A percentile compares a stretch with the other conserved stretches of the same genome.
These are phyloP conservation scores for Rhododendron vialii DNA, from an alignment of 148 eudicot genomes.

Conservation along the genomic window DNA sequence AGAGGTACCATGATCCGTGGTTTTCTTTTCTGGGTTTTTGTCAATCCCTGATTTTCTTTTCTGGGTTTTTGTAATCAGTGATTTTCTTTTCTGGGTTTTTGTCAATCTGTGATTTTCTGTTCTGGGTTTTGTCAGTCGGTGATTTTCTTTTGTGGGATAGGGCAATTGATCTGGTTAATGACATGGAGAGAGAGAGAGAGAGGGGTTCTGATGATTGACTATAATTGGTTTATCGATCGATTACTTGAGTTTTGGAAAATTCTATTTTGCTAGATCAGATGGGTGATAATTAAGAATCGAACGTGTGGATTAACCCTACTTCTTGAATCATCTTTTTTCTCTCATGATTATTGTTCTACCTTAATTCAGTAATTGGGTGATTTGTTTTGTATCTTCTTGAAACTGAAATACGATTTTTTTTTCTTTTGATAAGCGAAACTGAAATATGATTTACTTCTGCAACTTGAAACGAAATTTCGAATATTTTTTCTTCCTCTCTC, in stretches of 20 bases:
- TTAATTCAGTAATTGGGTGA: too few relatives aligned
- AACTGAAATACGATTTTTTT: too few relatives aligned
- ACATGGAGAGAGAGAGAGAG: background rate
- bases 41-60: background rate
- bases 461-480: background rate
- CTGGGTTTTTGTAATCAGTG: background rate
- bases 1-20: constrained; percentile 8
- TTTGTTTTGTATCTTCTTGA: too few relatives aligned
- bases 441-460: background rate
- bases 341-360: too few relatives aligned
- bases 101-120: background rate
- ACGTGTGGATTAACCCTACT: background rate
- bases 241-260: background rate
- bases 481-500: background rate
- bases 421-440: background rate
- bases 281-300: background rate
- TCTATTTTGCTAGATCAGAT: too few relatives aligned
- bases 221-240: too few relatives aligned
- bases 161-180: background rate
- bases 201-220: background rate
- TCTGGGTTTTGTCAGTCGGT: background rate
- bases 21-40: background rate
- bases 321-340: background rate
- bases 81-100: background rate
- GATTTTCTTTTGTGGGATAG: background rate